Evolutionary conservation across 2,329 filamentous ascomycete species (phyloP), one percentile per base, ranked within the genome.

Genomic region (Penicillium sp.): DNA sequence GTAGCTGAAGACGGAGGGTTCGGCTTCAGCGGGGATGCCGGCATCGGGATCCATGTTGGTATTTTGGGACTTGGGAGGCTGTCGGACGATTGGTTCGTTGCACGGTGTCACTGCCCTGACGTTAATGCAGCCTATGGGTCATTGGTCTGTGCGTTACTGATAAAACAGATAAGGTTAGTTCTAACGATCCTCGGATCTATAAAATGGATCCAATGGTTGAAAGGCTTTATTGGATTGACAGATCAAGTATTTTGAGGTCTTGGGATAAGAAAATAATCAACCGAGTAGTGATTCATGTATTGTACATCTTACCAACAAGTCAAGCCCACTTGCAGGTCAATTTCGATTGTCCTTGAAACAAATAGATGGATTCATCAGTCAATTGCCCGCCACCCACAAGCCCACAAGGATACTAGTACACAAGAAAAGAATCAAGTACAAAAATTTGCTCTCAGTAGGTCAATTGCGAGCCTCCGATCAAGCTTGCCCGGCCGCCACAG

Each of bases 1-100:
- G 81, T 94, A 96, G 78, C 92, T 92, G 78, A 95, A 81, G 62
- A 75, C 65, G 6, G 78, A 77, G 29, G 74, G 72, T 15, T 68
- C 56, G 9, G 63, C 49, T 19, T 68, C 59, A 27, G 59, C 34
- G 11, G 68, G 50, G 15, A 67, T 57, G 15, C 64, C 65, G 31
- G 64, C 60, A 36, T 73, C 72, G 27, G 73, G 65, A 27, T 71
- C 72, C 73, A 75, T 75, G 25, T 45, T 50, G 25, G 5, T 36
- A 6, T 15, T 29, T 40, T 16, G 33, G n/a, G 16, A 19, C 21
- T 4, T 54, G 2, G 41, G 29, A 15, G 44, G n/a, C n/a, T 43
- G 25, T 45, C 2, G 4, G 11, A 38, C 7, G n/a, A 36, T 50
- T 54, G 29, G 44, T 58, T 45, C 33, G 41, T 33, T 46, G 55